A percentile compares a stretch with the other conserved stretches of the same genome.
Conservation (phyloP, 345 rosid genomes). For the Boechera divaricarpa region DNA sequence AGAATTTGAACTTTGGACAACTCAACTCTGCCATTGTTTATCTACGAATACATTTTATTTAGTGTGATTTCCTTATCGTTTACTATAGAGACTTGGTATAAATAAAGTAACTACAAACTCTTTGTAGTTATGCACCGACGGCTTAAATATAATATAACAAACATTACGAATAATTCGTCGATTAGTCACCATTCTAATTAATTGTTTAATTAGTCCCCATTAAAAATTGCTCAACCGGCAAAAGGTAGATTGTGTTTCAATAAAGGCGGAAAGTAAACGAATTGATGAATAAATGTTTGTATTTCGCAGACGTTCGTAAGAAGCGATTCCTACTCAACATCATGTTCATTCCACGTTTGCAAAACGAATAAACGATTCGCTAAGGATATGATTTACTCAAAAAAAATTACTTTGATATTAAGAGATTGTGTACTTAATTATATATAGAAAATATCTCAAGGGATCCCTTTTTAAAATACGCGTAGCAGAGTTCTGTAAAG, state of each 20-base stretch:
- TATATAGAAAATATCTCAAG: neutral
- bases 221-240: neutral
- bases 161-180: too few relatives aligned
- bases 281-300: slow-evolving; percentile 3
- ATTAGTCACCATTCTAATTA: too few relatives aligned
- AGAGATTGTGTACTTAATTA: neutral
- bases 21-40: too few relatives aligned
- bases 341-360: neutral
- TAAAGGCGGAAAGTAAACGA: neutral
- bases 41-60: too few relatives aligned
- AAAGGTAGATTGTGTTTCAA: neutral
- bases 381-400: neutral
- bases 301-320: neutral
- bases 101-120: too few relatives aligned
- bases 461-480: slow-evolving; percentile 10
- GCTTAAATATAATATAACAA: too few relatives aligned
- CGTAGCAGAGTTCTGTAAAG: slow-evolving; percentile 29
- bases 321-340: slow-evolving; percentile 20
- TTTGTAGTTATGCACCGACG: too few relatives aligned
- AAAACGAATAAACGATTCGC: neutral
- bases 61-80: too few relatives aligned
- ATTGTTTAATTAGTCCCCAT: too few relatives aligned
- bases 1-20: too few relatives aligned
- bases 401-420: neutral
- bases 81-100: too few relatives aligned